A percentile compares a stretch with the other conserved stretches of the same genome.
phyloP scores from a whole-genome alignment of 345 rosid species.

The Populus ilicifolia region DNA sequence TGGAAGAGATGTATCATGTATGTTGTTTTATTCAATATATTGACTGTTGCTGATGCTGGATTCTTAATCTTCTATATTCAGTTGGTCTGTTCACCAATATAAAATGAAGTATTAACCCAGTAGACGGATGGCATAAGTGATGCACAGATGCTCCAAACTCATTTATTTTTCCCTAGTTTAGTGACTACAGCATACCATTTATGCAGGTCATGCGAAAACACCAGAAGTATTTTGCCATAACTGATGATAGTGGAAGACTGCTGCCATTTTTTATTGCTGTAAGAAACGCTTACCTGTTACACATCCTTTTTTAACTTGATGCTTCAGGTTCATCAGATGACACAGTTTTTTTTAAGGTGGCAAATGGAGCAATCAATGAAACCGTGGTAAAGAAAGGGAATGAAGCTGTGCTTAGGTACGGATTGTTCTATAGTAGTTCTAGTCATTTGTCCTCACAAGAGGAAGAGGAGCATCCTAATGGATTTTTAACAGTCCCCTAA shows the following conservation, averaged over 20 bases:
- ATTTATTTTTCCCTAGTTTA: constrained; percentile 8
- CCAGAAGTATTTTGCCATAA: constrained; percentile 81
- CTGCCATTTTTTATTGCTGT: constrained; percentile 87
- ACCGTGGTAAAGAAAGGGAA: constrained; percentile 79
- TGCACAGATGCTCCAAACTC: constrained; percentile 7
- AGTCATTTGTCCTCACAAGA: neutral
- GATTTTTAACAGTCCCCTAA: neutral
- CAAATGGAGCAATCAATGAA: constrained; percentile 84
- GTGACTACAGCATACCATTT: neutral
- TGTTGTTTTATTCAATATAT: neutral
- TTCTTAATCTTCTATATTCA: neutral
- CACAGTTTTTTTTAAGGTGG: constrained; percentile 57
- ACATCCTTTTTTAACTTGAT: constrained; percentile 12
- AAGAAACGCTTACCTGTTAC: constrained; percentile 28
- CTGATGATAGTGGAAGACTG: constrained; percentile 60
- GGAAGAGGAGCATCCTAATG: neutral
- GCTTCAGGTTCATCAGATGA: constrained; percentile 16
- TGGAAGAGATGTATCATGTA: neutral
- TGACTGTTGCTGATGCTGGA: neutral
- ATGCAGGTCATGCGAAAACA: constrained; percentile 95
- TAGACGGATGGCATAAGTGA: neutral
- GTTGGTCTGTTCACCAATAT: neutral
- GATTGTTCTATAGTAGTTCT: constrained; percentile 14
- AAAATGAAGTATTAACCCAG: neutral
- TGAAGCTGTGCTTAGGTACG: constrained; percentile 97